These are phyloP conservation scores for Aleurites moluccanus DNA, from an alignment of 441 rosid genomes.

Conservation along the genomic window DNA sequence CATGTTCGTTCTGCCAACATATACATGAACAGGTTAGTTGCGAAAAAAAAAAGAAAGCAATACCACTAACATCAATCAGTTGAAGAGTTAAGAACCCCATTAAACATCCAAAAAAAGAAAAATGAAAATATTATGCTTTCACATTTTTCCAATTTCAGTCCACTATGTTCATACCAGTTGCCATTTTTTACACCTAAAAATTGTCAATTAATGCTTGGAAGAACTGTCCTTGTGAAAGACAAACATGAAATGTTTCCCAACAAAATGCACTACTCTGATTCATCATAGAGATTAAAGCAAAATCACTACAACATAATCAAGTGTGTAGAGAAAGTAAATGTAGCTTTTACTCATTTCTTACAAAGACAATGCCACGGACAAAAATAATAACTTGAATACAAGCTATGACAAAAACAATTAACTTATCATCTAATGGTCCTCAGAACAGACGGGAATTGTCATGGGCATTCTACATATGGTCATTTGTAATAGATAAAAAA, in stretches of 20 bases:
- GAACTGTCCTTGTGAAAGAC: neutral
- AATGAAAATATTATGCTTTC: neutral
- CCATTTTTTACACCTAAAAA: neutral
- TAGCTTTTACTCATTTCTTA: neutral
- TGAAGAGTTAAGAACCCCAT: neutral
- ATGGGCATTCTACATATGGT: neutral
- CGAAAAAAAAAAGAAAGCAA: neutral
- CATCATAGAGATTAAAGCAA: slow-evolving; percentile 1
- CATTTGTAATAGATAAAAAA: neutral
- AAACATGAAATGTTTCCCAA: neutral
- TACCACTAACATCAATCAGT: neutral
- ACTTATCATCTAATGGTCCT: neutral
- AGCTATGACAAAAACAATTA: neutral
- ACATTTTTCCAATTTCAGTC: neutral
- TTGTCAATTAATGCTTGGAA: neutral
- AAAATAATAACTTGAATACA: neutral
- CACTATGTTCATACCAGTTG: neutral
- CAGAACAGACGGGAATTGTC: neutral
- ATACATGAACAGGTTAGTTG: slow-evolving; percentile 9
- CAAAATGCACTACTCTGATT: neutral
- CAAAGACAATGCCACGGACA: neutral
- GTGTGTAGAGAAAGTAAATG: neutral
- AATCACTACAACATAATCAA: neutral
- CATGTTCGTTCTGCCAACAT: slow-evolving; percentile 72
- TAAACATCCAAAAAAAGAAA: neutral